Evolutionary conservation across 495 filamentous ascomycete species (phyloP), one percentile per base, ranked within the genome.

Genomic region (Ramalina intermedia): DNA sequence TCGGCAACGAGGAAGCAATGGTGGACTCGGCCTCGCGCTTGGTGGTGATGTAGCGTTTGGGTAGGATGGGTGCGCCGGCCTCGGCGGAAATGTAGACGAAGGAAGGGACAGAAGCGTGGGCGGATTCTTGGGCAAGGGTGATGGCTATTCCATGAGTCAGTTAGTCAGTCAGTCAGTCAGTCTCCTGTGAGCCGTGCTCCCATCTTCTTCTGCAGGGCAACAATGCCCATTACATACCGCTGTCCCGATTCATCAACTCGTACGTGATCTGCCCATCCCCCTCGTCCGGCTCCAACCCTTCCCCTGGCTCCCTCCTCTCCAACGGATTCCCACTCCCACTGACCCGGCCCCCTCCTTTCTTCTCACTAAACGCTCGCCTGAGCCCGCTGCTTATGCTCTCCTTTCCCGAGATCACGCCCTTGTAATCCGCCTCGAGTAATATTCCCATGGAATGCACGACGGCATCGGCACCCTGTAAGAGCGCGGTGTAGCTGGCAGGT

Each of bases 391-490:
- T 60, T 4, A 85, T 76, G 0, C 82, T 84, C 56, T 91, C 88
- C 42, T 73, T 75, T 16, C 91, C 93, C 46, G 74, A 78, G 37
- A 98, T 61, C 4, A 95, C 86, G 50, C 83, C 84, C 67, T 98
- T 96, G 72, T 98, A 98, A 65, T 98, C 91, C 7, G 90, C 89
- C 66, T 98, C 91, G 12, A 98, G 74, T n/a, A 98, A 71, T 46
- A 98, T 96, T 6, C 91, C 91, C 80, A 94, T 85, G 52, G 71
- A 82, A 67, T 98, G 91, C 18, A 98, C 82, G 13, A 96, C 87
- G 27, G 79, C 86, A 59, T 84, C 79, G 40, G 89, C 85, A 29
- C 71, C 76, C 43, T 73, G 69, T 47, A 98, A 72, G 26, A 84
- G 72, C 2, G 79, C 63, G 20, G 74, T 75, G 66, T 94, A 98